Evolutionary conservation across 2,329 filamentous ascomycete species (phyloP).

Genomic region (Thyridium curvatum): DNA sequence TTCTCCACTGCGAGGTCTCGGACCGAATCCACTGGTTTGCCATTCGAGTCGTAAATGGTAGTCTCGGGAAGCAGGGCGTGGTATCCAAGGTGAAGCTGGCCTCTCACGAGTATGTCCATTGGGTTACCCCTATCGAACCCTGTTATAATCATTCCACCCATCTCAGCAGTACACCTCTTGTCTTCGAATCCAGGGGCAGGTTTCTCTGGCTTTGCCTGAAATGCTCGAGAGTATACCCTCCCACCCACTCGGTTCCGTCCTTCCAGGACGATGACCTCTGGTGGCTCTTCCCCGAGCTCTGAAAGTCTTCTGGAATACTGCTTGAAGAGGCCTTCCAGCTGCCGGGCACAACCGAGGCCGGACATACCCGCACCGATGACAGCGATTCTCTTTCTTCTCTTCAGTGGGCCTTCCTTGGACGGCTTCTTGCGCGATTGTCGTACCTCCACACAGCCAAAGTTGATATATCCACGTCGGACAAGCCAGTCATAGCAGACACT

Average conservation of each 20-base stretch:
- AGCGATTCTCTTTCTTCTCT: slow-evolving; percentile 66
- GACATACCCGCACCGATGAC: slow-evolving; percentile 93
- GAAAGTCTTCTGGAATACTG: slow-evolving; percentile 69
- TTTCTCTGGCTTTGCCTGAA: slow-evolving; percentile 51
- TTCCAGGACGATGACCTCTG: slow-evolving; percentile 76
- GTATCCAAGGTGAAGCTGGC: slow-evolving; percentile 81
- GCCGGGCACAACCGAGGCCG: slow-evolving; percentile 84
- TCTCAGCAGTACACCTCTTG: slow-evolving; percentile 76
- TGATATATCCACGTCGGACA: slow-evolving; percentile 85
- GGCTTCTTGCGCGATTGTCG: slow-evolving; percentile 39
- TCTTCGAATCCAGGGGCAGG: slow-evolving; percentile 46
- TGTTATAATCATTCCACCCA: slow-evolving; percentile 97
- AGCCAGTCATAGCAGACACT: slow-evolving; percentile 91
- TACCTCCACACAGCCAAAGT: slow-evolving; percentile 86
- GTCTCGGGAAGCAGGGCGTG: slow-evolving; percentile 75
- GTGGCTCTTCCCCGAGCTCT: slow-evolving; percentile 59
- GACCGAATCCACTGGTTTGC: slow-evolving; percentile 67
- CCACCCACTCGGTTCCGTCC: slow-evolving; percentile 83
- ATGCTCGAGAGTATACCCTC: slow-evolving; percentile 78
- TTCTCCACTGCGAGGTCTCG: slow-evolving; percentile 82
- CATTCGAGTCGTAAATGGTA: slow-evolving; percentile 82
- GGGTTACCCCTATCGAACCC: slow-evolving; percentile 96
- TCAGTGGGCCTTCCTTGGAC: slow-evolving; percentile 24
- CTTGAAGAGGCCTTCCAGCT: slow-evolving; percentile 77
- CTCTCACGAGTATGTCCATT: slow-evolving; percentile 82